Evolutionary conservation across 2,329 filamentous ascomycete species (phyloP).

Genomic region (Monosporascus sp.): DNA sequence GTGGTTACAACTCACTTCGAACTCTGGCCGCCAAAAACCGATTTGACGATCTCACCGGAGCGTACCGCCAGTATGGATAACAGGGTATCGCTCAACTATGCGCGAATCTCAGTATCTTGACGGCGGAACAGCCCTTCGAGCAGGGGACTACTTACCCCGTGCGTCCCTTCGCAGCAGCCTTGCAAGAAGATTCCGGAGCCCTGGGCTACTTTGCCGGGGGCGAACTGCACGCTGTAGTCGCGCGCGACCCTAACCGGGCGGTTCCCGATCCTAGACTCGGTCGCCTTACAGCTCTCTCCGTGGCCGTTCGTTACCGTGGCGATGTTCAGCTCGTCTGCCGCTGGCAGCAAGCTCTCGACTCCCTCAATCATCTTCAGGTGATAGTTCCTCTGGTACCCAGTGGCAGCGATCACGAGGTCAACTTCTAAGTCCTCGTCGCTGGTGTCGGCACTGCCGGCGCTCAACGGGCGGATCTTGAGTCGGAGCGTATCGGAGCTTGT

Average conservation of each 20-base stretch:
- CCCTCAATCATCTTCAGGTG: constrained; percentile 72
- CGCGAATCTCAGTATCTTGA: constrained; percentile 3
- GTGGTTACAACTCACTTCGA: background rate
- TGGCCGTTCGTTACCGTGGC: constrained; percentile 5
- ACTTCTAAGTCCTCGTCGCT: constrained; percentile 63
- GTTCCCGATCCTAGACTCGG: constrained; percentile 45
- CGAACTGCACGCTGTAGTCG: constrained; percentile 74
- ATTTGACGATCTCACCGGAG: constrained; percentile 71
- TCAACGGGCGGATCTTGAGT: constrained; percentile 51
- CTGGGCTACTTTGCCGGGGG: constrained; percentile 58
- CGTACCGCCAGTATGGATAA: constrained; percentile 72
- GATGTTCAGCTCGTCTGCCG: constrained; percentile 17
- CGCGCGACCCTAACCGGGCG: constrained; percentile 49
- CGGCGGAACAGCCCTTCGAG: background rate
- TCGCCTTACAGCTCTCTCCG: constrained; percentile 4
- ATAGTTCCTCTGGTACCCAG: constrained; percentile 73
- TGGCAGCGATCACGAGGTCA: constrained; percentile 79
- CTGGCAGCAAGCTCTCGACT: constrained; percentile 60
- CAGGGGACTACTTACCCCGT: constrained; percentile 63
- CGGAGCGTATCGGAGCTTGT: constrained; percentile 45
- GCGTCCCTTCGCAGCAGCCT: constrained; percentile 87
- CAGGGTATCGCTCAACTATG: constrained; percentile 71
- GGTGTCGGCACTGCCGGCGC: constrained; percentile 33
- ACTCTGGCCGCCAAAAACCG: constrained; percentile 54
- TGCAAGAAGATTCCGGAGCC: constrained; percentile 86